These are phyloP conservation scores for Malus asiatica DNA, from an alignment of 306 rosid species.

Conservation along the genomic window DNA sequence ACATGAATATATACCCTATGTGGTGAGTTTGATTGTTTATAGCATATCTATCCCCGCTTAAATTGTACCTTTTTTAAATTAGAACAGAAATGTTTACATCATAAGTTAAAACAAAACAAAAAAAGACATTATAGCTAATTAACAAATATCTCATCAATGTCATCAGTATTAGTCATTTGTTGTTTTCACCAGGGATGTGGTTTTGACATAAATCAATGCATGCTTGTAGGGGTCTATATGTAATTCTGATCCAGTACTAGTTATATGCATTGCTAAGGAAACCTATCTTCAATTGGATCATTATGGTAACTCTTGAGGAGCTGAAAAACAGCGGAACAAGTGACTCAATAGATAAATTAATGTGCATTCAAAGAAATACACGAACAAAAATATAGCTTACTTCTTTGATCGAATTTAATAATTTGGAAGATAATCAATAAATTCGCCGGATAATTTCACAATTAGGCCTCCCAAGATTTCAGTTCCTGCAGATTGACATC, in stretches of 20 bases:
- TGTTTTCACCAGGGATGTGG: background rate
- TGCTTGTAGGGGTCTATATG: background rate
- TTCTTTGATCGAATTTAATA: background rate
- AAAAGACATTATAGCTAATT: background rate
- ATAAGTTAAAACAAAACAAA: background rate
- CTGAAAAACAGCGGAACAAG: background rate
- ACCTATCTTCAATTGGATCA: background rate
- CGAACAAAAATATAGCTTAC: background rate
- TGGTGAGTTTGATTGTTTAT: background rate
- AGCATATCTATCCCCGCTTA: background rate
- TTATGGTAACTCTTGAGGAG: background rate
- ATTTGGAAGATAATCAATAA: background rate
- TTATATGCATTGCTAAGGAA: background rate
- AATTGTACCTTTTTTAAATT: background rate
- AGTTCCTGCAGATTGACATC: too few species aligned
- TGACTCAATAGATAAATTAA: background rate
- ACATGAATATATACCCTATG: background rate
- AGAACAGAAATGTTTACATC: too few species aligned
- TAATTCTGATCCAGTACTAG: background rate
- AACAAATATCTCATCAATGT: too few species aligned
- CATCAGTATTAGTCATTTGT: background rate
- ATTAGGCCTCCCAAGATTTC: slow-evolving; percentile 7
- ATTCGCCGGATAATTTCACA: background rate
- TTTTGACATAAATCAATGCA: background rate
- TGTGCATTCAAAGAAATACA: background rate